Percentiles rank a stretch among this genome's conserved stretches.
phyloP scores from a whole-genome alignment of 2,329 filamentous ascomycete genomes.

The Colletotrichum orchidophilum region DNA sequence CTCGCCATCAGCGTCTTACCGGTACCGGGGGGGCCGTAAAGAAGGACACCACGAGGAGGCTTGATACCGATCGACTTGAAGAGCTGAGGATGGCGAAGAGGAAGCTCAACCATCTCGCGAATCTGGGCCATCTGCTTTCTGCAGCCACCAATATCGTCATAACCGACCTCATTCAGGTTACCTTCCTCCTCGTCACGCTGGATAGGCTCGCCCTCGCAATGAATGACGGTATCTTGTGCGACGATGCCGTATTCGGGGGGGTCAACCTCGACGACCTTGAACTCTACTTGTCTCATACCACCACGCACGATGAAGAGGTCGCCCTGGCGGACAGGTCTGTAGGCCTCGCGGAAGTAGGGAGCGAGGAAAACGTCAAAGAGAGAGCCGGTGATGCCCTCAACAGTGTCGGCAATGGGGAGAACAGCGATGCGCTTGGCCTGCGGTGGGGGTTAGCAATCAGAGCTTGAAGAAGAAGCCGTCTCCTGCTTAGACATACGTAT shows the following conservation, averaged over 20 bases:
- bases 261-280: slow-evolving; percentile 99
- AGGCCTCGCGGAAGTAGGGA: slow-evolving; percentile 99
- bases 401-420: slow-evolving; percentile 95
- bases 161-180: slow-evolving; percentile 98
- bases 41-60: slow-evolving; percentile 95
- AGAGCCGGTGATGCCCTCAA: slow-evolving; percentile 96
- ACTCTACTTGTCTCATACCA: slow-evolving; percentile 99
- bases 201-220: slow-evolving; percentile 96
- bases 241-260: slow-evolving; percentile 99
- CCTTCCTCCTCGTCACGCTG: slow-evolving; percentile 99
- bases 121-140: slow-evolving; percentile 99
- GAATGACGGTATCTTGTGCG: slow-evolving; percentile 97
- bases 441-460: slow-evolving; percentile 38
- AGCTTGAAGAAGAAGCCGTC: neutral
- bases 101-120: slow-evolving; percentile 96
- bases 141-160: slow-evolving; percentile 99
- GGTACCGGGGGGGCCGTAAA: slow-evolving; percentile 96
- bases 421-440: slow-evolving; percentile 99
- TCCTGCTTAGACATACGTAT: slow-evolving; percentile 77
- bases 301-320: slow-evolving; percentile 97
- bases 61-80: slow-evolving; percentile 99
- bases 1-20: slow-evolving; percentile 99
- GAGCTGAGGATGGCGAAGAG: slow-evolving; percentile 94
- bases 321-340: slow-evolving; percentile 95
- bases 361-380: slow-evolving; percentile 99